Evolutionary conservation across 306 rosid genomes (phyloP), one percentile per base, ranked within the genome.

Genomic region (Vigna nakashimae): DNA sequence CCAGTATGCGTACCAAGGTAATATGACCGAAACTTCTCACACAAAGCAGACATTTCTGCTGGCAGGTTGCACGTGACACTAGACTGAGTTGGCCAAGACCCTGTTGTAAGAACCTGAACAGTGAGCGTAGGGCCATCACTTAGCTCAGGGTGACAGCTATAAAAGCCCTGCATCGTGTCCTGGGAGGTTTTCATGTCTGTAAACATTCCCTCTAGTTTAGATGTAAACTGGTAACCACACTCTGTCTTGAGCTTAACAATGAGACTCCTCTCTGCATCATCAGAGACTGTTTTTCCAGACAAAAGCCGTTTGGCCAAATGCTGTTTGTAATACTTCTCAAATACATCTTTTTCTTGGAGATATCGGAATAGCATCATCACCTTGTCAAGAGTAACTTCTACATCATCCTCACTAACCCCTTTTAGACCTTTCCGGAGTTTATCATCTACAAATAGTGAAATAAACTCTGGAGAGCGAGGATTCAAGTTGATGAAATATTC

Each of bases 1-100:
- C 97, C 97, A 32, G 97, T 92, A 79, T 88, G 97, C 3, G 97
- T 94, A 73, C 98, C 98, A 2, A 94, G 97, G 81, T 94, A 94
- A 86, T 87, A 94, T 12, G 91, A 84, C 55, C 94, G 84, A 63
- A 92, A 94, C 90, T 84, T 92, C 77, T 94, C 97, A 6, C 98
- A 94, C 67, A 92, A 90, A 10, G 80, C 84, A 12, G 96, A 91
- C 93, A 94, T 87, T 68, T 94, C 98, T 64, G 89, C 83, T 0
- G 98, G 98, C 71, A 94, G 90, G 87, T 94, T 92, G 83, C 98
- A 94, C 1, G 98, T 85, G 46, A 86, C 65, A 46, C 88, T 88
- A 46, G 97, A 87, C 84, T 94, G 98, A 71, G 97, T 90, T 63
- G 98, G 98, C 98, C 98, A 94, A 70, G 97, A 94, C 22, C 97